These are phyloP conservation scores for Moniliophthora roreri DNA, from an alignment of 1,284 basidiomycete genomes.

Conservation along the genomic window DNA sequence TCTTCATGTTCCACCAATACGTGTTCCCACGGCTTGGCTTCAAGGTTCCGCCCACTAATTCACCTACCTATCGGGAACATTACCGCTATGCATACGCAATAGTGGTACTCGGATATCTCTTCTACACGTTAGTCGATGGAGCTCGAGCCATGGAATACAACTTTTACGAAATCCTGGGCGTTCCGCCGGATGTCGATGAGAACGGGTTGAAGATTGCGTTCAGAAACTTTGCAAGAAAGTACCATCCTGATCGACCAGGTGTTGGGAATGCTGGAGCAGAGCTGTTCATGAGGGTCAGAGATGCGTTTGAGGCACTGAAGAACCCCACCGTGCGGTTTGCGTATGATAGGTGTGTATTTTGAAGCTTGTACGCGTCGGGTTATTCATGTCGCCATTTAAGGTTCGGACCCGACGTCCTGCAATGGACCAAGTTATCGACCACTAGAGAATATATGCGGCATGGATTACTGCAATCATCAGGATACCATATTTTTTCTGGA, in stretches of 20 bases:
- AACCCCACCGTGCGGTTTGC: conserved; percentile 82
- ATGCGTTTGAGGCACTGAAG: conserved; percentile 79
- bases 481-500: conserved; percentile 71
- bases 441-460: conserved; percentile 68
- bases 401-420: conserved; percentile 74
- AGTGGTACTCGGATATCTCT: conserved; percentile 69
- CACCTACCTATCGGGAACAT: conserved; percentile 47
- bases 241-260: conserved; percentile 75
- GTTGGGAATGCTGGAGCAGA: conserved; percentile 63
- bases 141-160: conserved; percentile 59
- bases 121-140: conserved; percentile 61
- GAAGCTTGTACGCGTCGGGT: conserved; percentile 3
- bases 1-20: conserved; percentile 4
- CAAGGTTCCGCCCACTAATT: background rate
- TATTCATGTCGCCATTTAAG: conserved; percentile 25
- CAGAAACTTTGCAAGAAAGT: conserved; percentile 66
- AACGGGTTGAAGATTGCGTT: conserved; percentile 71
- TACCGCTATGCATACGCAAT: conserved; percentile 65
- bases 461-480: conserved; percentile 66
- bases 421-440: conserved; percentile 69
- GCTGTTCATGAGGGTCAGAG: conserved; percentile 71
- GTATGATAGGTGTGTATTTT: conserved; percentile 67
- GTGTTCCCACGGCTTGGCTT: background rate
- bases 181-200: conserved; percentile 61
- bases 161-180: conserved; percentile 76